Conservation (phyloP, 352 stramenopile species). For the Stramenopiles sp. region DNA sequence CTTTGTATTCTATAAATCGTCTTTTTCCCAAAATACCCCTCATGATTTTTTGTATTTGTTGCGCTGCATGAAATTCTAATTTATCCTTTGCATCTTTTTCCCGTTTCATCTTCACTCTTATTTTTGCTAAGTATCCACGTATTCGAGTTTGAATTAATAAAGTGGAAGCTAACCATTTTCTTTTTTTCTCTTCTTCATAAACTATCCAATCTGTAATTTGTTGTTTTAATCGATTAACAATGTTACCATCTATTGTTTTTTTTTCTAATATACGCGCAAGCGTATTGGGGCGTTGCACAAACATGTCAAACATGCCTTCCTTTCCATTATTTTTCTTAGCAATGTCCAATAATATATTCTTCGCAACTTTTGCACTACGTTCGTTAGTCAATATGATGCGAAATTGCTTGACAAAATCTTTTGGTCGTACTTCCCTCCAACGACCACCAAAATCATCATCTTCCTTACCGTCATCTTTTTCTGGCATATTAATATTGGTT, state of each 20-base stretch:
- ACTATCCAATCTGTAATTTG: background rate
- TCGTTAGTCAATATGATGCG: background rate
- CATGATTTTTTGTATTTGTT: background rate
- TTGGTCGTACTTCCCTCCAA: background rate
- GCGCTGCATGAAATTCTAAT: background rate
- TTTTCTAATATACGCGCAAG: background rate
- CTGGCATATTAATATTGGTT: too few species aligned
- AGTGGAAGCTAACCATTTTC: background rate
- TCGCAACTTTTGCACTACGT: background rate
- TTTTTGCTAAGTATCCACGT: background rate
- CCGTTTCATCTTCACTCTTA: background rate
- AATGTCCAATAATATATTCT: background rate
- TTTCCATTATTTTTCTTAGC: background rate
- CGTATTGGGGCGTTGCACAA: background rate
- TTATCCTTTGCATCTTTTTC: background rate
- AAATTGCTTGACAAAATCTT: constrained; percentile 1
- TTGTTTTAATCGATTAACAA: background rate
- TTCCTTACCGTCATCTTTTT: too few species aligned
- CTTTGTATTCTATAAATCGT: background rate
- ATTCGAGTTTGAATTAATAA: background rate
- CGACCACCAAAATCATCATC: background rate
- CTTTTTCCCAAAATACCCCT: background rate
- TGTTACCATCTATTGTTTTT: background rate
- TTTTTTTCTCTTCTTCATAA: background rate
- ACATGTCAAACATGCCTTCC: background rate